Percentiles rank a stretch among this genome's conserved stretches.
Conservation (phyloP, 2,329 filamentous ascomycete species). For the Ophiostoma sp. region DNA sequence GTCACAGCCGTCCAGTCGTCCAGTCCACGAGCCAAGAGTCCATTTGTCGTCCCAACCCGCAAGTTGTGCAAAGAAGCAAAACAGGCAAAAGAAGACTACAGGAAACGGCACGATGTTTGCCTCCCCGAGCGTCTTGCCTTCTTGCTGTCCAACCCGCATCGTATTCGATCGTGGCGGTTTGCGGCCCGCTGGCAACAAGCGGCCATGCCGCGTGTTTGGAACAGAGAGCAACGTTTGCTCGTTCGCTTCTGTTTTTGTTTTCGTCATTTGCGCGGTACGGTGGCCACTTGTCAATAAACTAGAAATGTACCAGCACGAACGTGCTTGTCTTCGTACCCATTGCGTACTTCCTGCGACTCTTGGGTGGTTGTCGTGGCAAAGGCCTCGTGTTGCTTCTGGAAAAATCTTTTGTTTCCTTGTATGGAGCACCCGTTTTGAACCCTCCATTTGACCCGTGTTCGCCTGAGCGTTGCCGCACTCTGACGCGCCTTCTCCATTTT, state of each 20-base stretch:
- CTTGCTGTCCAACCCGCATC: neutral
- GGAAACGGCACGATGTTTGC: neutral
- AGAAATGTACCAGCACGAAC: neutral
- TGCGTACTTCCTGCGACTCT: neutral
- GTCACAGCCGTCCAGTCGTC: constrained; percentile 16
- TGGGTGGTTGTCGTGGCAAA: neutral
- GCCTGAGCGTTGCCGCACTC: neutral
- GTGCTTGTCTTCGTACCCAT: neutral
- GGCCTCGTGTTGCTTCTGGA: constrained; percentile 17
- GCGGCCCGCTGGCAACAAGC: neutral
- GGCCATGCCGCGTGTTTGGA: constrained; percentile 10
- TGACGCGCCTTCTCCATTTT: constrained; percentile 9
- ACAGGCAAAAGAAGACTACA: neutral
- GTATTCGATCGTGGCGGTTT: constrained; percentile 2
- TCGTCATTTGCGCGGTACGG: neutral
- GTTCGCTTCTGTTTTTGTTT: neutral
- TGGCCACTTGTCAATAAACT: neutral
- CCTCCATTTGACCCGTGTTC: neutral
- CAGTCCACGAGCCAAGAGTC: neutral
- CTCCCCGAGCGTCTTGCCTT: neutral
- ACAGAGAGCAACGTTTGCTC: constrained; percentile 6
- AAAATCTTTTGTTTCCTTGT: neutral
- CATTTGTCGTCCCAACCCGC: neutral
- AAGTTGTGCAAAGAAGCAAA: neutral
- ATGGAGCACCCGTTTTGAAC: neutral